Evolutionary conservation across 2,329 filamentous ascomycete species (phyloP), one percentile per base, ranked within the genome.

Genomic region (Dactylellina haptotyla): DNA sequence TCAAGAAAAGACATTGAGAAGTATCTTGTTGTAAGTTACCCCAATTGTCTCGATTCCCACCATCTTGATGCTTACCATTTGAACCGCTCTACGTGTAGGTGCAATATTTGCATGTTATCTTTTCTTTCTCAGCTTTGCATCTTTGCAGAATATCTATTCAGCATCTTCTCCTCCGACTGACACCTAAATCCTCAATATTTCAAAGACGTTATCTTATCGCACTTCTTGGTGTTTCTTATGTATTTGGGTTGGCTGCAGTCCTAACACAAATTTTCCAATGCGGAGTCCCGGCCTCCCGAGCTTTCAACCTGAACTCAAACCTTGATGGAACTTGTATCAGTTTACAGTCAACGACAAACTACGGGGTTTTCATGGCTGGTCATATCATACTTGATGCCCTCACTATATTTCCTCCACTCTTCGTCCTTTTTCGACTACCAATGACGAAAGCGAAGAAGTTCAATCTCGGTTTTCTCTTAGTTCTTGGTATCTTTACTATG

Each of bases 101-200:
- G 1, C 65, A 71, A 58, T 71, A 62, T 30, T 34, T 71, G 2
- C 65, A 71, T 30, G 58, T 63, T 14, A 63, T 71, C 9, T 71
- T 71, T 41, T 71, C 57, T 16, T 62, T 71, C 37, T 71, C 58
- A 4, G 65, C 65, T 26, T 50, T 71, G 2, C 57, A 71, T 51
- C 58, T 71, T 43, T 62, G 57, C 57, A 62, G 65, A 56, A 71
- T 71, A 26, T 71, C 65, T 12, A 63, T 71, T 10, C 65, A 62
- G 14, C 65, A 71, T 34, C 65, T 71, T 20, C 65, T 71, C 3
- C 65, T 71, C 25, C 65, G 65, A 14, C 39, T 71, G 0, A 71
- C 65, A n/a, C 56, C 65, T 3, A 57, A 54, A 16, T 56, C 67
- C 1, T 65, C 51, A 14, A 39, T 26, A 12, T 59, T 65, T 16